Evolutionary conservation across 495 filamentous ascomycete genomes (phyloP).

Genomic region (Parathielavia appendiculata): DNA sequence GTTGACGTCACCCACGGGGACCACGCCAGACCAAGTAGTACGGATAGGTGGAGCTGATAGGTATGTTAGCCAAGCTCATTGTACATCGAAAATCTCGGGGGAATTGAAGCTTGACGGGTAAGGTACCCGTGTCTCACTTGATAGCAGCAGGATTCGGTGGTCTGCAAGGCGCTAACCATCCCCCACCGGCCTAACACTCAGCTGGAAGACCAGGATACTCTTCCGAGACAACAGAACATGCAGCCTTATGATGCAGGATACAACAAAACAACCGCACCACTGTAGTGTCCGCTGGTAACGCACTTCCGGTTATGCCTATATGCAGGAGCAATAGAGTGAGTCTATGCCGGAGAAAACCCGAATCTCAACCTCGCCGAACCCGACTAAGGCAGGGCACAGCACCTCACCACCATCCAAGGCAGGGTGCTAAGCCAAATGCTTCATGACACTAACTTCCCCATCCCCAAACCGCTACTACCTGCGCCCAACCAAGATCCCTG

Average conservation of each 20-base stretch:
- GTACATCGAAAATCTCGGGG: too few species aligned
- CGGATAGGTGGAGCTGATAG: not conserved
- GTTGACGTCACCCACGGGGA: constrained; percentile 10
- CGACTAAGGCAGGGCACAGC: not conserved
- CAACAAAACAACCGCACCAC: not conserved
- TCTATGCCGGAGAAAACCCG: not conserved
- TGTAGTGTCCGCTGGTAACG: constrained; percentile 5
- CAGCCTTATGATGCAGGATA: too few species aligned
- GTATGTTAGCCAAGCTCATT: not conserved
- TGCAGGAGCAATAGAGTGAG: constrained; percentile 2
- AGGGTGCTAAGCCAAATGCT: too few species aligned
- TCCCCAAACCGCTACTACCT: too few species aligned
- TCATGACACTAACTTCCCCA: too few species aligned
- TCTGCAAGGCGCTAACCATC: too few species aligned
- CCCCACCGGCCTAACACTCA: too few species aligned
- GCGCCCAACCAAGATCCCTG: too few species aligned
- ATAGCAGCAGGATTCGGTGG: not conserved
- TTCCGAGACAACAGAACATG: not conserved
- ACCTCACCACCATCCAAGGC: not conserved
- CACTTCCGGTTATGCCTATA: constrained; percentile 14
- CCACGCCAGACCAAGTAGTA: not conserved
- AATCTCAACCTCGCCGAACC: not conserved
- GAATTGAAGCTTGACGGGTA: too few species aligned
- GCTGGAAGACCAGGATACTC: too few species aligned
- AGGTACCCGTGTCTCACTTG: not conserved